Conservation (phyloP, 169 alveolate genomes). For the Cyclospora cayetanensis region DNA sequence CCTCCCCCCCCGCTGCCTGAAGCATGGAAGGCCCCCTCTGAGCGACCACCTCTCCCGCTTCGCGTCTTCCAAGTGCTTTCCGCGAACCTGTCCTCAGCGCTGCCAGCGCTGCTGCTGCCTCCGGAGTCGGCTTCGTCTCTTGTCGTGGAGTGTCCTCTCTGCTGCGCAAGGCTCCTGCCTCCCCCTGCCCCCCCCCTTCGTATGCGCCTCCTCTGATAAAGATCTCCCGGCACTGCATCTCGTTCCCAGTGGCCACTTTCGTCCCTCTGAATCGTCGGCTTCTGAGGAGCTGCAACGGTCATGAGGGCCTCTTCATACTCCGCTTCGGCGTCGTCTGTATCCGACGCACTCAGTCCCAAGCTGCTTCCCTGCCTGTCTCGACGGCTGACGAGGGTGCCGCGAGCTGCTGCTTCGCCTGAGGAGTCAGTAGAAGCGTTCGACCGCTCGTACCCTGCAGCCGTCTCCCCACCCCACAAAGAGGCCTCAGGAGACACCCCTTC, state of each 20-base stretch:
- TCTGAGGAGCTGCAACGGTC: neutral
- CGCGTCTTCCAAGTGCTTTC: too few relatives aligned
- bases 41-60: too few relatives aligned
- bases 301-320: neutral
- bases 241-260: neutral
- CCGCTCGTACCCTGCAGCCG: too few relatives aligned
- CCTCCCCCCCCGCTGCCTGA: too few relatives aligned
- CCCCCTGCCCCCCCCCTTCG: too few relatives aligned
- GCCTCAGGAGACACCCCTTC: neutral
- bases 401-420: slow-evolving; percentile 26
- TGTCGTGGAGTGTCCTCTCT: neutral
- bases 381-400: slow-evolving; percentile 11
- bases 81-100: too few relatives aligned
- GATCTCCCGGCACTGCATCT: neutral
- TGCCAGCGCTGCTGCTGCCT: too few relatives aligned
- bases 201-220: neutral
- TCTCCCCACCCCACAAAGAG: neutral
- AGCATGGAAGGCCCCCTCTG: too few relatives aligned
- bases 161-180: neutral
- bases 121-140: neutral
- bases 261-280: neutral
- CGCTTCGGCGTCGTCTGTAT: neutral
- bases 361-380: neutral
- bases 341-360: neutral
- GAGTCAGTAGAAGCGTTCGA: neutral